These are phyloP conservation scores for Leccinum broughii DNA, from an alignment of 768 basidiomycete species.

Conservation along the genomic window DNA sequence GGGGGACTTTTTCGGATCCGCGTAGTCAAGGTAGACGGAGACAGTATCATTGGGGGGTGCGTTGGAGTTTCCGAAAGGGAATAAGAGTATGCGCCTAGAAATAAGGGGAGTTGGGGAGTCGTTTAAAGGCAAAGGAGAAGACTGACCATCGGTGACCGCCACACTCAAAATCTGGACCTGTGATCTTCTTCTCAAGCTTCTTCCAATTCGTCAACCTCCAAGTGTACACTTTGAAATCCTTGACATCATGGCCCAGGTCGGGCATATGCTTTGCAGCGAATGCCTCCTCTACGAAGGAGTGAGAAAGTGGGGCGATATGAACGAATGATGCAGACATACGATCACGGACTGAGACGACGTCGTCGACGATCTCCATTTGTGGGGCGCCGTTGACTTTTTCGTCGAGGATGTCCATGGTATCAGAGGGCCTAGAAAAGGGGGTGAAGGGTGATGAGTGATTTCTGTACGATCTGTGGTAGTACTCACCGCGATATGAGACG, in stretches of 20 bases:
- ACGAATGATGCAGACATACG: constrained; percentile 50
- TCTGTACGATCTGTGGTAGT: not conserved
- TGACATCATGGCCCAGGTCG: constrained; percentile 95
- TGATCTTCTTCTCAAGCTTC: constrained; percentile 93
- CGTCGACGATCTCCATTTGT: constrained; percentile 77
- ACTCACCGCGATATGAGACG: constrained; percentile 5
- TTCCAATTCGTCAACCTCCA: constrained; percentile 91
- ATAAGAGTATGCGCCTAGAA: constrained; percentile 93
- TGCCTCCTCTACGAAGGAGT: constrained; percentile 67
- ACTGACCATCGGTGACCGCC: constrained; percentile 95
- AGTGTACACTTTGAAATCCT: constrained; percentile 91
- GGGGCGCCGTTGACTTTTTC: constrained; percentile 80
- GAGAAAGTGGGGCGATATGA: constrained; percentile 18
- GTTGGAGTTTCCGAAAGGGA: constrained; percentile 98
- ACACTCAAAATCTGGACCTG: constrained; percentile 93
- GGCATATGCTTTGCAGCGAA: constrained; percentile 97
- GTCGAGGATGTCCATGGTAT: constrained; percentile 79
- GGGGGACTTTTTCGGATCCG: constrained; percentile 93
- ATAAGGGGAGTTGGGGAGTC: not conserved
- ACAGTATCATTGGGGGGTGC: constrained; percentile 99
- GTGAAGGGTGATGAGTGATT: not conserved
- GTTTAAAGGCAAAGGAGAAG: not conserved
- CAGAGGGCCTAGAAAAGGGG: constrained; percentile 22
- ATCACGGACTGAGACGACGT: constrained; percentile 81
- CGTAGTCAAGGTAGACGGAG: constrained; percentile 98